Percentiles rank a stretch among this genome's conserved stretches.
These are phyloP conservation scores for Jamesozyma piceae DNA, from an alignment of 805 yeast species.

Conservation along the genomic window DNA sequence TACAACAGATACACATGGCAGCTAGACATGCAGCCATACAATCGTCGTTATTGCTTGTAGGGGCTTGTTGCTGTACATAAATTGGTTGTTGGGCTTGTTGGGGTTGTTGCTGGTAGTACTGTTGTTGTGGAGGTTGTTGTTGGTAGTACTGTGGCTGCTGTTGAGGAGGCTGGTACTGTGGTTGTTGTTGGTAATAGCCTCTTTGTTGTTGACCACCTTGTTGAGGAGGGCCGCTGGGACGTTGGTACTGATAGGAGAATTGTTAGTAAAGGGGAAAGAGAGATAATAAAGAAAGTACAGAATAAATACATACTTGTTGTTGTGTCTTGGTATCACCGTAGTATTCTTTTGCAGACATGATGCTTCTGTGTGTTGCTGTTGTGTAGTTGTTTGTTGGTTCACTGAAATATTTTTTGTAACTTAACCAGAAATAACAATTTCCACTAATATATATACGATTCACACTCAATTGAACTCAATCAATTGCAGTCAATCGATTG, in stretches of 20 bases:
- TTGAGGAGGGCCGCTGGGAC: slow-evolving; percentile 22
- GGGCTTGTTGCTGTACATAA: slow-evolving; percentile 43
- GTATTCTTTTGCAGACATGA: slow-evolving; percentile 25
- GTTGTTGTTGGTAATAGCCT: slow-evolving; percentile 1
- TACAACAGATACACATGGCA: slow-evolving; percentile 47
- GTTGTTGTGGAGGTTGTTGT: slow-evolving; percentile 12
- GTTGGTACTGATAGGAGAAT: slow-evolving; percentile 12
- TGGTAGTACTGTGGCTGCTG: slow-evolving; percentile 2
- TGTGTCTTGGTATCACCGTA: slow-evolving; percentile 10
- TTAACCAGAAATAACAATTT: no score
- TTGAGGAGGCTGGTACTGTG: slow-evolving; percentile 4
- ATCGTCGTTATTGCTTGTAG: slow-evolving; percentile 31
- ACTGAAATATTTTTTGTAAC: no score
- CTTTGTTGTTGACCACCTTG: neutral
- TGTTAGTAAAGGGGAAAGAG: neutral
- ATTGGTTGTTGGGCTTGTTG: slow-evolving; percentile 31
- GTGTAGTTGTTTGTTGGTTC: neutral
- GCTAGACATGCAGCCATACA: slow-evolving; percentile 48
- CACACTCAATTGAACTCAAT: no score
- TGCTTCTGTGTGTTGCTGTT: neutral
- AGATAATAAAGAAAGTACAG: neutral
- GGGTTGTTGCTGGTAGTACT: slow-evolving; percentile 35
- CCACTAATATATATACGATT: no score
- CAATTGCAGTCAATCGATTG: no score
- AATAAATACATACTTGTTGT: slow-evolving; percentile 5